Base-by-base conservation (phyloP, 805 yeast genomes). In the Candida nanaspora region DNA sequence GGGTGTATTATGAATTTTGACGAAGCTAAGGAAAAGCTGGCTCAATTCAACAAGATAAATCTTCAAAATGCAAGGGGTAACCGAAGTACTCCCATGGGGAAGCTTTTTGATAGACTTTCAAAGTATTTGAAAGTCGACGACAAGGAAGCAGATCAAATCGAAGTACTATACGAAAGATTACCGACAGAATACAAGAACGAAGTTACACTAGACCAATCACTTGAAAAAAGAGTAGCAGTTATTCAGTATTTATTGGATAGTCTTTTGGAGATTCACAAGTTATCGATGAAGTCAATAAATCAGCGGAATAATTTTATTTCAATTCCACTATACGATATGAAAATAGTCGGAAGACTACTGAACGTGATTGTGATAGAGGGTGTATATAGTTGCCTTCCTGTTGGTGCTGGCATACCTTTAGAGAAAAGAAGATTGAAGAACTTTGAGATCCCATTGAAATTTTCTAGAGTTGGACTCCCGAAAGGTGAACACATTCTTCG, bases 241-340 rank as follows among this genome's bases (percentile, higher is more conserved):
- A 54, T 73, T 2, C 53, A 56, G n/a, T 48, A 48, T 26, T 51
- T 74, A 4, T 53, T 76, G 14, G 47, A 57, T 3, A 59, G 53
- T 37, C 51, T 77, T n/a, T 33, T 49, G 2, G 49, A 61, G 31
- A 66, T 75, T 19, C 77, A 74, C 47, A 36, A 45, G 5, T 43
- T 61, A 2, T 62, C 79, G 3, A 44, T 46, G 1, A 59, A 55
- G 35, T 40, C 53, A 21, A 56, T 53, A 14, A 44, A 55, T n/a
- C 41, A 50, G 6, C 67, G 69, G 43, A 47, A 51, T 33, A 55
- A 62, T 37, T 47, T 74, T 38, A 67, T 84, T 10, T 66, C 82
- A 8, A 80, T 91, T 14, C 86, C 97, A 0, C 66, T 91, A 9
- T 88, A 86, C 51, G 98, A 93, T 56, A 79, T 91, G 72, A 83